A percentile compares a stretch with the other conserved stretches of the same genome.
These are phyloP conservation scores for Yarrowia sp. DNA, from an alignment of 805 yeast genomes.

Conservation along the genomic window DNA sequence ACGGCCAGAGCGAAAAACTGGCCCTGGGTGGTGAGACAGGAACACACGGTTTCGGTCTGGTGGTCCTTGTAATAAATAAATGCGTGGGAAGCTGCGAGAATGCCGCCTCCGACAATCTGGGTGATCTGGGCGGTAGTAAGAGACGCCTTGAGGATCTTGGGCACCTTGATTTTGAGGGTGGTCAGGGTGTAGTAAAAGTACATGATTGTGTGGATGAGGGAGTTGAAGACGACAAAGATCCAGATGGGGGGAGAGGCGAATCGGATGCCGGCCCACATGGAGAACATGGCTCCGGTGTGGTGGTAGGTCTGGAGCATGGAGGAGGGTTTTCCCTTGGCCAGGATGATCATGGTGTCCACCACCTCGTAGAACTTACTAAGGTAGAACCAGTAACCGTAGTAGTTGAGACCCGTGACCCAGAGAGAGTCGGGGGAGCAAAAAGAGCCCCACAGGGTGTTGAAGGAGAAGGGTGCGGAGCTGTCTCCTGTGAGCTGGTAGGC, in stretches of 20 bases:
- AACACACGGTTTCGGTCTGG: slow-evolving; percentile 41
- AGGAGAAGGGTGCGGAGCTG: slow-evolving; percentile 88
- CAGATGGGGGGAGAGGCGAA: slow-evolving; percentile 72
- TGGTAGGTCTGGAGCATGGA: slow-evolving; percentile 69
- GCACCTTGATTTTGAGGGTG: slow-evolving; percentile 57
- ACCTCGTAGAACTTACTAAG: slow-evolving; percentile 70
- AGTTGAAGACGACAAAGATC: slow-evolving; percentile 76
- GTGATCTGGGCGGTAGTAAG: slow-evolving; percentile 65
- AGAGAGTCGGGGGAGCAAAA: slow-evolving; percentile 63
- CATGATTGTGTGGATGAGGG: slow-evolving; percentile 74
- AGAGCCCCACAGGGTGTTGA: slow-evolving; percentile 70
- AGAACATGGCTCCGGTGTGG: slow-evolving; percentile 75
- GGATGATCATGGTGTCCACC: slow-evolving; percentile 61
- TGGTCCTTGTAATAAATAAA: slow-evolving; percentile 59
- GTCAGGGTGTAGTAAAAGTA: slow-evolving; percentile 64
- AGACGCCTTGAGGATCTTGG: slow-evolving; percentile 52
- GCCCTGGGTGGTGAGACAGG: slow-evolving; percentile 56
- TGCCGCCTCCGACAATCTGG: slow-evolving; percentile 67
- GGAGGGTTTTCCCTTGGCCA: slow-evolving; percentile 64
- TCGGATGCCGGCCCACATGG: slow-evolving; percentile 77
- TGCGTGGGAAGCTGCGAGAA: slow-evolving; percentile 60
- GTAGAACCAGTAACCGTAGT: slow-evolving; percentile 65
- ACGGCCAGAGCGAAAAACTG: slow-evolving; percentile 60
- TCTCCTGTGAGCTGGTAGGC: slow-evolving; percentile 39
- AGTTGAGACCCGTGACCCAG: slow-evolving; percentile 52